Conservation (phyloP, 495 filamentous ascomycete genomes). For the Aspergillus nanangensis region DNA sequence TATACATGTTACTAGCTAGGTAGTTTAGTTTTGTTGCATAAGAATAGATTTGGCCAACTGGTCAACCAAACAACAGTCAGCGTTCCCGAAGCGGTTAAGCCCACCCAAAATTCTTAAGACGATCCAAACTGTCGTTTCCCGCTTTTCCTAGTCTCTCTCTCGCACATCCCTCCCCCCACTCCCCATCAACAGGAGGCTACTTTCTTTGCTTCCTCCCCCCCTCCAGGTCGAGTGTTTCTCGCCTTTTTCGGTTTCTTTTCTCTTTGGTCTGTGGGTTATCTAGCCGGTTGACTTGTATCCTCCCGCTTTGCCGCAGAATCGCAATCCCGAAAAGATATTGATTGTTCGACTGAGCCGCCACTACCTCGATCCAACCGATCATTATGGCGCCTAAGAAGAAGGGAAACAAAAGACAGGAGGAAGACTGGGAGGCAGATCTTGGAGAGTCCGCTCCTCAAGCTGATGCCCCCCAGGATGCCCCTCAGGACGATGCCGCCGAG, state of each 20-base stretch:
- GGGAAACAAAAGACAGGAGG: slow-evolving; percentile 78
- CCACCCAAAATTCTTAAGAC: slow-evolving; percentile 18
- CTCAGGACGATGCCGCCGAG: slow-evolving; percentile 41
- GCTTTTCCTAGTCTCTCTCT: slow-evolving; percentile 7
- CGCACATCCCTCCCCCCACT: slow-evolving; percentile 8
- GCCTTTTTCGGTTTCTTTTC: slow-evolving; percentile 10
- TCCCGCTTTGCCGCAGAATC: not conserved
- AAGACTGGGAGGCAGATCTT: slow-evolving; percentile 96
- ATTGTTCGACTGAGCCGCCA: too few species aligned
- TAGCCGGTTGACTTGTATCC: not conserved
- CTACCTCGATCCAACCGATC: too few species aligned
- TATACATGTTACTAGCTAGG: too few species aligned
- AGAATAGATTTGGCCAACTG: not conserved
- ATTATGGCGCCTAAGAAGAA: slow-evolving; percentile 89
- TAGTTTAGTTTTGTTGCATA: too few species aligned
- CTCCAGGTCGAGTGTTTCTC: too few species aligned
- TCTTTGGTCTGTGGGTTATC: too few species aligned
- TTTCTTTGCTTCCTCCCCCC: slow-evolving; percentile 14
- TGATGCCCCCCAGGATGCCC: slow-evolving; percentile 30
- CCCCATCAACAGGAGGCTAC: slow-evolving; percentile 13
- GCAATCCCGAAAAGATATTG: not conserved
- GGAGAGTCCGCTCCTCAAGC: slow-evolving; percentile 65
- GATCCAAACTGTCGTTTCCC: not conserved
- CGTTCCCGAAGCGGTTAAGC: slow-evolving; percentile 1
- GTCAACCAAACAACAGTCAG: not conserved